Evolutionary conservation across 306 rosid species (phyloP), one percentile per base, ranked within the genome.

Genomic region (Trichosanthes cucumerina): DNA sequence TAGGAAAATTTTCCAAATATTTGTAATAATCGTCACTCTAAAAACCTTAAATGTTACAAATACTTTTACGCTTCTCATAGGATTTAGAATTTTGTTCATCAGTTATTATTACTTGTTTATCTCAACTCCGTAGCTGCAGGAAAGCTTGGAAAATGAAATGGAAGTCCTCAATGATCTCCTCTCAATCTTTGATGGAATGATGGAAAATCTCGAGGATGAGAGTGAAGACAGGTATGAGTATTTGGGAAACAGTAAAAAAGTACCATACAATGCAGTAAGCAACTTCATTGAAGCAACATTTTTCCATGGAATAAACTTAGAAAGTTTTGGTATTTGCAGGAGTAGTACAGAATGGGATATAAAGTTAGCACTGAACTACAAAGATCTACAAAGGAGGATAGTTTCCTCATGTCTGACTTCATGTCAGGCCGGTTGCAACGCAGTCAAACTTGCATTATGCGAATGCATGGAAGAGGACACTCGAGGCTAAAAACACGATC

Each of bases 131-230:
- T 83, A 91, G 98, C 80, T 88, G 79, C 96, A 81, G 65, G 91
- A 34, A 78, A 87, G 81, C 86, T 82, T 95, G 89, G 93, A 92
- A 81, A 85, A 70, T 85, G 98, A 92, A 90, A 60, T 86, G 46
- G 86, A 79, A 84, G 58, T 95, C 78, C 96, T 95, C 57, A 83
- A 85, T 71, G 60, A 86, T 79, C 86, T 91, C 39, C 80, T 26
- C 24, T 28, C 6, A 54, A 76, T 83, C 79, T 95, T 87, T 75
- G 86, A 85, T 62, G 80, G 46, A 78, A 83, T 91, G 96, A 73
- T 89, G 85, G 88, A 87, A 23, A 63, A 34, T 24, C 83, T 91
- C 83, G 88, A 82, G 47, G 98, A 88, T 7, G 69, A 59, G 49
- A 82, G 89, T 69, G 88, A 85, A 79, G 77, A 85, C 92, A 83